Conservation (phyloP, 2,329 filamentous ascomycete genomes). For the Teratosphaeria zuluensis region DNA sequence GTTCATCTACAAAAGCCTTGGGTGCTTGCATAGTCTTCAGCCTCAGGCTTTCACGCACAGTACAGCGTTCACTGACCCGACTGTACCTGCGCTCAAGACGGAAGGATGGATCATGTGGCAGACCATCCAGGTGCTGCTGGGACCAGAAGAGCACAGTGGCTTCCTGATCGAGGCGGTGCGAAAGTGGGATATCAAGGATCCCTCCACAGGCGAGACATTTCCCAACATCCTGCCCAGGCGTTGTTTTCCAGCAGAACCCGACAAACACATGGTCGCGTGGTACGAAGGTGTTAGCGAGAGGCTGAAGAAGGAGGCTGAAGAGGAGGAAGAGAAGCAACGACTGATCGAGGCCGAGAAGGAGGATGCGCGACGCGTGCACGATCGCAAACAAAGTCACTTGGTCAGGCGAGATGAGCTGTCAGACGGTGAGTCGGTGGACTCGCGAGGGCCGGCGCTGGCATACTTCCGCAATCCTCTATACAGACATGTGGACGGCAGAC, state of each 20-base stretch:
- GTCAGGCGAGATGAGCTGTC: conserved; percentile 12
- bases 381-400: conserved; percentile 6
- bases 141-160: conserved; percentile 76
- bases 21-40: conserved; percentile 80
- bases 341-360: conserved; percentile 17
- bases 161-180: conserved; percentile 73
- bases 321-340: conserved; percentile 25
- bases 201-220: conserved; percentile 49
- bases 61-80: conserved; percentile 59
- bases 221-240: conserved; percentile 57
- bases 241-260: conserved; percentile 60
- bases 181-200: conserved; percentile 66
- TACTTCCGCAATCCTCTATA: conserved; percentile 44
- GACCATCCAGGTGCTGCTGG: conserved; percentile 78
- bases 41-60: conserved; percentile 42
- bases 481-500: conserved; percentile 34
- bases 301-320: conserved; percentile 53
- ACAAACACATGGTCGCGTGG: conserved; percentile 76
- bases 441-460: conserved; percentile 34
- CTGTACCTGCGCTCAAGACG: conserved; percentile 70
- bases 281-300: conserved; percentile 67
- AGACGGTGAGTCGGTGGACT: conserved; percentile 31
- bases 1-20: conserved; percentile 84
- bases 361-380: conserved; percentile 14
- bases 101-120: conserved; percentile 90